Conservation (phyloP, 495 filamentous ascomycete genomes). For the Talaromyces wortmannii region DNA sequence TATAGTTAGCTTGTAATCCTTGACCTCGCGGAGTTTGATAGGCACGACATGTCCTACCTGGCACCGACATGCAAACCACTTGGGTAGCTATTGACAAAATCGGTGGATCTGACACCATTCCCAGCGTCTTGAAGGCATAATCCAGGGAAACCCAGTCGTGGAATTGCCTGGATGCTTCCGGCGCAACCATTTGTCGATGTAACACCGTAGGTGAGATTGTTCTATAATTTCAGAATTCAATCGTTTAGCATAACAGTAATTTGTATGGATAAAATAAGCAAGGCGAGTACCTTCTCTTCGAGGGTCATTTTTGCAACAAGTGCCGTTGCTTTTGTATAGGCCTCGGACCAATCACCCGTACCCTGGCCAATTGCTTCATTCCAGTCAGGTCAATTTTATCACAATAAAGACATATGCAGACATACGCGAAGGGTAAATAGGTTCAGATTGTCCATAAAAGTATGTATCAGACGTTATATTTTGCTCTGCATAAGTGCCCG, state of each 20-base stretch:
- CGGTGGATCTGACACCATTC: slow-evolving; percentile 50
- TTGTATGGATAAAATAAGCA: no score
- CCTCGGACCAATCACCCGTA: slow-evolving; percentile 30
- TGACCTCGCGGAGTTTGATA: no score
- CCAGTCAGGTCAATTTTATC: no score
- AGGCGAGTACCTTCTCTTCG: slow-evolving; percentile 39
- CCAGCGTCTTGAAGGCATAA: slow-evolving; percentile 59
- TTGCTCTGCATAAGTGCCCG: no score
- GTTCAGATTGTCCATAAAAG: no score
- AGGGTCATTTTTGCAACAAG: slow-evolving; percentile 51
- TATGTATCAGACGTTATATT: no score
- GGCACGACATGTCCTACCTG: no score
- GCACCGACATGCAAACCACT: slow-evolving; percentile 51
- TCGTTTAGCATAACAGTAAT: no score
- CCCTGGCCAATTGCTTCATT: no score
- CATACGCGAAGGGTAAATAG: no score
- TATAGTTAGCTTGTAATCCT: no score
- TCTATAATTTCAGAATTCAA: slow-evolving; percentile 3
- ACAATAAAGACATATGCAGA: no score
- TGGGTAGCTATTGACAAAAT: slow-evolving; percentile 54
- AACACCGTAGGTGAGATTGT: slow-evolving; percentile 39
- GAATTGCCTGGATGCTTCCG: slow-evolving; percentile 43
- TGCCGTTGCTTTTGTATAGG: slow-evolving; percentile 39
- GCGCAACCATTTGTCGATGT: slow-evolving; percentile 34
- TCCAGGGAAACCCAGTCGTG: slow-evolving; percentile 51